These are phyloP conservation scores for Ceratocystis huliohia DNA, from an alignment of 2,329 filamentous ascomycete genomes.

Conservation along the genomic window DNA sequence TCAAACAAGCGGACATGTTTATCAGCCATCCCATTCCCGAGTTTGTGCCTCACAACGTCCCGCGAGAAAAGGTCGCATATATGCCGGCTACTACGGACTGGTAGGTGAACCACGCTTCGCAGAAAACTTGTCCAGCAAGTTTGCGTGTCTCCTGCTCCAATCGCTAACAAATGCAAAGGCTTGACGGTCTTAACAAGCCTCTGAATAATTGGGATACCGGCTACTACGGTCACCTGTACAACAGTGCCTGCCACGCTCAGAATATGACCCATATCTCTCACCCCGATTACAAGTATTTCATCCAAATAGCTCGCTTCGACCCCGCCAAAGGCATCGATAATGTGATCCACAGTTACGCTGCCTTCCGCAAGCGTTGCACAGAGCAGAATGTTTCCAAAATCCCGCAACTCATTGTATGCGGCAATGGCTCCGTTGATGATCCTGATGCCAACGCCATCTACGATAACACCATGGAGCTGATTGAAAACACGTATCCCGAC, in stretches of 20 bases:
- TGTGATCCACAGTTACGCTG: slow-evolving; percentile 61
- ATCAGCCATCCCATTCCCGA: slow-evolving; percentile 67
- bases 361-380: slow-evolving; percentile 52
- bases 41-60: slow-evolving; percentile 61
- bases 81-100: slow-evolving; percentile 74
- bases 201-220: slow-evolving; percentile 56
- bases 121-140: not conserved
- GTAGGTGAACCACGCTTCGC: slow-evolving; percentile 29
- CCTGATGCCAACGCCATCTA: slow-evolving; percentile 62
- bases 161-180: slow-evolving; percentile 25
- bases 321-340: slow-evolving; percentile 72
- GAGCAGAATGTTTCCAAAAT: slow-evolving; percentile 38
- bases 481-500: slow-evolving; percentile 50
- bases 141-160: not conserved
- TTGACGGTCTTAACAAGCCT: slow-evolving; percentile 69
- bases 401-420: slow-evolving; percentile 64
- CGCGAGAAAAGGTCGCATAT: slow-evolving; percentile 54
- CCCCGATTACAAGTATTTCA: slow-evolving; percentile 55
- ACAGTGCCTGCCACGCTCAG: slow-evolving; percentile 45
- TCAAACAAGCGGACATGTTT: slow-evolving; percentile 61
- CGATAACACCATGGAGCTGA: slow-evolving; percentile 55
- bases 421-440: slow-evolving; percentile 70
- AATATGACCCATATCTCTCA: slow-evolving; percentile 48
- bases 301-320: slow-evolving; percentile 72
- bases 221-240: slow-evolving; percentile 66